Percentiles rank a stretch among this genome's conserved stretches.
Conservation (phyloP, 2,329 filamentous ascomycete genomes). For the Capronia epimyces region DNA sequence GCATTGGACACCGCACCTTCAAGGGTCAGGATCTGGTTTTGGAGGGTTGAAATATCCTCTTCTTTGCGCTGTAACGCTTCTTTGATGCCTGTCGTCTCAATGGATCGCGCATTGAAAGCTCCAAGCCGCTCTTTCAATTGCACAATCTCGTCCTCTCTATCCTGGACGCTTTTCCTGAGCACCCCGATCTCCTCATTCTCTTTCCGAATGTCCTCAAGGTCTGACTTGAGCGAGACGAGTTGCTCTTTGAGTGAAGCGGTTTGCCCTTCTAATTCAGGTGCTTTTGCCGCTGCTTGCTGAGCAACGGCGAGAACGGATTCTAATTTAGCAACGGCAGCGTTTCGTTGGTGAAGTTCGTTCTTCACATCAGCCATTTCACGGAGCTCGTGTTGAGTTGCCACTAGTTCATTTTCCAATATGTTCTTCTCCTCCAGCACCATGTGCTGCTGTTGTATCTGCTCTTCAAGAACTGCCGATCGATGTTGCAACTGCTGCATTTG, state of each 20-base stretch:
- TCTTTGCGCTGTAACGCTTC: constrained; percentile 4
- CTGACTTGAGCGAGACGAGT: background rate
- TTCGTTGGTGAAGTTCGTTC: constrained; percentile 1
- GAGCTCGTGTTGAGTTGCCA: background rate
- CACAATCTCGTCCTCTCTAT: constrained; percentile 3
- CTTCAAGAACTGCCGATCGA: background rate
- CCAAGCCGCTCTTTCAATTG: background rate
- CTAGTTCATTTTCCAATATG: background rate
- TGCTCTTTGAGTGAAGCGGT: constrained; percentile 1
- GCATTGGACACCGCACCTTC: constrained; percentile 13
- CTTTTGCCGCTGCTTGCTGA: background rate
- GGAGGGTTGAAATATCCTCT: constrained; percentile 1
- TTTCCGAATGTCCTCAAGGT: constrained; percentile 2
- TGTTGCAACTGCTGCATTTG: background rate
- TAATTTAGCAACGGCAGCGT: background rate
- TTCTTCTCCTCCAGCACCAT: background rate
- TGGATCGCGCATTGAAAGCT: background rate
- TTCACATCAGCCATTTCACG: background rate
- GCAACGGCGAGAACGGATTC: constrained; percentile 4
- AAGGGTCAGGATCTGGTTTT: constrained; percentile 8
- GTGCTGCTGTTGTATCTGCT: background rate
- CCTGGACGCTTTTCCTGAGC: constrained; percentile 1
- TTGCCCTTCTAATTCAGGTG: background rate
- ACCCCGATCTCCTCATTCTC: constrained; percentile 2
- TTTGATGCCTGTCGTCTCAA: constrained; percentile 3